Evolutionary conservation across 805 yeast species (phyloP), one percentile per base, ranked within the genome.

Genomic region (Jamesozyma jinghongensis): DNA sequence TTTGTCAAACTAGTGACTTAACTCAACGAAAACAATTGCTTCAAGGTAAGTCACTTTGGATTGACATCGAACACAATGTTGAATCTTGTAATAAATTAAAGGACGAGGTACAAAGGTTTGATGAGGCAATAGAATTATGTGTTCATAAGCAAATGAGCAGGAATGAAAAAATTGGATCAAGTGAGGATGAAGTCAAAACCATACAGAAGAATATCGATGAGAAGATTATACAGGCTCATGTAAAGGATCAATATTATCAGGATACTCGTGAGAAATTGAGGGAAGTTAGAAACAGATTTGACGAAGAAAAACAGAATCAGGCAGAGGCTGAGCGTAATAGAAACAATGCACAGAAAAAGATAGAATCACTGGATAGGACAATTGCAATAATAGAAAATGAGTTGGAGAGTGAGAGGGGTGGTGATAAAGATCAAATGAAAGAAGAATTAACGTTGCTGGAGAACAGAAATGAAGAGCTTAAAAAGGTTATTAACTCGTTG

Each of bases 11-110:
- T 0, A 68, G 68, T 39, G 61, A 66, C 45, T 57, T 68, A 40
- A 56, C 66, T 43, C 54, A 66, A 36, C 54, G 58, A 48, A 65
- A 69, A 51, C 57, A 63, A 32, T 37, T 64, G 30, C 45, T 70
- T 3, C 67, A 70, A 34, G 80, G 77, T 12, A 74, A 73, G 48
- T 61, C 67, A 20, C 49, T 68, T 18, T 75, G 79, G 77, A 54
- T 72, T 36, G 71, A 71, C 42, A 66, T 57, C 5, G 53, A 52
- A 11, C 40, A 42, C 13, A 49, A 52, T 30, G 41, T 40, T 6
- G 32, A 43, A n/a, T 48, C 59, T 13, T 42, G 50, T 13, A 34
- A 53, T 3, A 44, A 44, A 11, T 36, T 54, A 13, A 28, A 43
- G 12, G 13, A 40, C n/a, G 53, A 52, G 8, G 46, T 56, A 3